Evolutionary conservation across 441 rosid genomes (phyloP).

Genomic region (Brassica balearica): DNA sequence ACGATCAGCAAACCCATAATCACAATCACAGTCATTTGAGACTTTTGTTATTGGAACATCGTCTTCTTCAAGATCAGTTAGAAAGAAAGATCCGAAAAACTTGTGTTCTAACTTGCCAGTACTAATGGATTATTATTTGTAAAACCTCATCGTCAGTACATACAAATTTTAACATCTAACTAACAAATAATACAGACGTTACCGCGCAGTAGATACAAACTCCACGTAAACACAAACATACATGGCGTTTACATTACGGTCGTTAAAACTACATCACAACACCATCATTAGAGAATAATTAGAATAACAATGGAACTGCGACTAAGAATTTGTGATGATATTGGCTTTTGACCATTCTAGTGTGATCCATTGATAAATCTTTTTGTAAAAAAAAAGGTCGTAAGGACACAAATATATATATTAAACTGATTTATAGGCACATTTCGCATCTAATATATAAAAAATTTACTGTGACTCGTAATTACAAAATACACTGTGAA

Average conservation of each 20-base stretch:
- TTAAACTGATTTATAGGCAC: background rate
- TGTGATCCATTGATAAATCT: constrained; percentile 6
- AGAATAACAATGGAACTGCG: constrained; percentile 5
- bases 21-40: background rate
- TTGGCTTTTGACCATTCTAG: constrained; percentile 29
- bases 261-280: background rate
- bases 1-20: background rate
- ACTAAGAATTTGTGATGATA: constrained; percentile 17
- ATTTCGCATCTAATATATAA: background rate
- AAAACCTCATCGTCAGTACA: background rate
- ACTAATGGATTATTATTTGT: background rate
- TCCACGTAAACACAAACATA: background rate
- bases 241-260: background rate
- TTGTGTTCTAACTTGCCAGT: background rate
- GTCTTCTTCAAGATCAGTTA: background rate
- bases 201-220: background rate
- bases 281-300: background rate
- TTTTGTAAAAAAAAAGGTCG: background rate
- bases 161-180: background rate
- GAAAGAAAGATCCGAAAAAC: background rate
- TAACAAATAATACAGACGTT: background rate
- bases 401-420: background rate
- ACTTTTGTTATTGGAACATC: background rate
- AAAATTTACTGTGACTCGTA: background rate
- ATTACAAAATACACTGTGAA: background rate